Base-by-base conservation (phyloP, 331 rosid species). In the Acacia concinna region DNA sequence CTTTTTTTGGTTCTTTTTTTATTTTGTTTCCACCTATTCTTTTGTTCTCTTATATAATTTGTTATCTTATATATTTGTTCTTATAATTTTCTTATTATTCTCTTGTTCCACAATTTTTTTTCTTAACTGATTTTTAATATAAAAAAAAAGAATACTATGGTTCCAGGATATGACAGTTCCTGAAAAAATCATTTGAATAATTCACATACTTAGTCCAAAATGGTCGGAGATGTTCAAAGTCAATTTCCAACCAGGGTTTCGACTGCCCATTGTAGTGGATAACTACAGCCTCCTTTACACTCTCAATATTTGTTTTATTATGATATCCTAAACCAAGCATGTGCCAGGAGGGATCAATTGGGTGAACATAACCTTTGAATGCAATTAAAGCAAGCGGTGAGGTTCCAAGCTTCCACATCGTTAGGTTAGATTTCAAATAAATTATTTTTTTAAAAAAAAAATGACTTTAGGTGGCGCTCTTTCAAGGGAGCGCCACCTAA, bases 241-340 rank as follows among this genome's bases (percentile, higher is more conserved):
- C 99, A 37, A 96, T 96, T 81, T 89, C 86, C 86, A 96, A 81
- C 99, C 99, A 96, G 4, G 99, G 99, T 85, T 96, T 96, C 52
- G 96, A 94, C 84, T 93, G 99, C 79, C 99, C 99, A 79, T 96
- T 96, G 86, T 88, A 96, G 88, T 96, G 99, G 78, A 96, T 96
- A 65, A 96, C 98, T 35, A 98, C 99, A 76, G 98, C n/a, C n/a
- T n/a, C n/a, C n/a, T n/a, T n/a, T n/a, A n/a, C n/a, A n/a, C n/a
- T n/a, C n/a, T n/a, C n/a, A 11, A 96, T 32, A 49, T 72, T 54
- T 13, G 99, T 96, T 62, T 80, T 88, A 78, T 81, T 92, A 84
- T 96, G 99, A 89, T 96, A 96, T 64, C 99, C 99, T 90, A 96
- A 89, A 54, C 99, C 99, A 68, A 96, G 98, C 98, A 96, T 68